Evolutionary conservation across 176 grass and related monocot species (phyloP).

Genomic region (Elymus sibiricus): DNA sequence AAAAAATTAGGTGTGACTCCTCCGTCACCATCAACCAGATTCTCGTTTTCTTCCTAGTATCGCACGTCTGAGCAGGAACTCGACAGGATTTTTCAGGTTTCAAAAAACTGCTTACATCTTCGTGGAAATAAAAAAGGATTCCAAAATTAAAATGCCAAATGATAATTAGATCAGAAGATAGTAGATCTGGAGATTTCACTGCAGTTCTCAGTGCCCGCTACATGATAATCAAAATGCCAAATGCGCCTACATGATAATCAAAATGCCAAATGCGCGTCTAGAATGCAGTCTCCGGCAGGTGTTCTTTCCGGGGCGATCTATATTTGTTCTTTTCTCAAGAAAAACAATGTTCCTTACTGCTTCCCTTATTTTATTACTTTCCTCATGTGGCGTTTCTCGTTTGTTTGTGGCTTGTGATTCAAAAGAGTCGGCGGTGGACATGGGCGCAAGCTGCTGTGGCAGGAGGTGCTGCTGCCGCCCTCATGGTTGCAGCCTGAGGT

Average conservation of each 20-base stretch:
- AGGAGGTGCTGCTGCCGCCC: neutral
- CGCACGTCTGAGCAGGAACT: neutral
- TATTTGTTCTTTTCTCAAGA: neutral
- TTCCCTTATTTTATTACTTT: neutral
- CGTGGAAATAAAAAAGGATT: neutral
- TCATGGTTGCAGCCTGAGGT: neutral
- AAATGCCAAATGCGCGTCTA: neutral
- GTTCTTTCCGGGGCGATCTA: neutral
- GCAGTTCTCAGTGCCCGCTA: neutral
- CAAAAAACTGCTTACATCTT: neutral
- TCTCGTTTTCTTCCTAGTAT: neutral
- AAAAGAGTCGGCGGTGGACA: conserved; percentile 11
- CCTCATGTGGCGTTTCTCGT: conserved; percentile 6
- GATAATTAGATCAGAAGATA: neutral
- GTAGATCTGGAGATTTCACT: neutral
- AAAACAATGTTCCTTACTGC: neutral
- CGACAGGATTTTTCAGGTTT: neutral
- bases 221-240: neutral
- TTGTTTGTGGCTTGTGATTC: conserved; percentile 23
- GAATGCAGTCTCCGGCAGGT: neutral
- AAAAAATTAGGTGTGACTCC: conserved; percentile 1
- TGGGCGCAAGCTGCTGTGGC: conserved; percentile 34
- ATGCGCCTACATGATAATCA: neutral
- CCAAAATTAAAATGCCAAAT: no score
- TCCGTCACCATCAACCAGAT: conserved; percentile 26